Evolutionary conservation across 495 filamentous ascomycete species (phyloP).

Genomic region (Tuber borchii): DNA sequence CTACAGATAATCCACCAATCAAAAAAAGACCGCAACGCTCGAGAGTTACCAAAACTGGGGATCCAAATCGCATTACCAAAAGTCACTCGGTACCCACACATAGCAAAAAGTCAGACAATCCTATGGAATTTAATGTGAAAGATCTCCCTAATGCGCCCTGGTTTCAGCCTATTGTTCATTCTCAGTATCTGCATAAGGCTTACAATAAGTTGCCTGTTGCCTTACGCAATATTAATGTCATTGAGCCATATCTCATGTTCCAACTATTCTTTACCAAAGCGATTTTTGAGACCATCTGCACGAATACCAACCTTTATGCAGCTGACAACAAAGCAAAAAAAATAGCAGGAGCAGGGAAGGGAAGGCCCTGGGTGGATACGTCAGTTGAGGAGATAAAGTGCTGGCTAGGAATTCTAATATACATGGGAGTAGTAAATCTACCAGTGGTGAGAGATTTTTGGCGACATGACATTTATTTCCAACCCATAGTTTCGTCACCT

Average conservation of each 20-base stretch:
- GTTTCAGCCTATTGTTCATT: constrained; percentile 15
- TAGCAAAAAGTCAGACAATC: too few relatives aligned
- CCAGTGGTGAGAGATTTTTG: constrained; percentile 13
- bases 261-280: constrained; percentile 7
- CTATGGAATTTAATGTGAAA: not conserved
- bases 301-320: constrained; percentile 20
- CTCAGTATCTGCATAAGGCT: constrained; percentile 6
- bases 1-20: too few relatives aligned
- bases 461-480: not conserved
- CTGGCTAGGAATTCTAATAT: constrained; percentile 18
- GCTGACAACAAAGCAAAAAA: not conserved
- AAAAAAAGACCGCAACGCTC: too few relatives aligned
- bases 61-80: too few relatives aligned
- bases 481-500: not conserved
- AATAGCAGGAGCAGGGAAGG: constrained; percentile 6
- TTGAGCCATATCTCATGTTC: constrained; percentile 15
- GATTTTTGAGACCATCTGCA: constrained; percentile 8
- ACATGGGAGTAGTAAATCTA: constrained; percentile 19
- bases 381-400: constrained; percentile 4
- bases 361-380: constrained; percentile 1
- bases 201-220: constrained; percentile 12
- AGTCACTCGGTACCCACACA: too few relatives aligned
- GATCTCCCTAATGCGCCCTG: not conserved
- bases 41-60: too few relatives aligned
- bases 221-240: constrained; percentile 2